Conservation (phyloP, 345 rosid species). For the Brassica juncea region DNA sequence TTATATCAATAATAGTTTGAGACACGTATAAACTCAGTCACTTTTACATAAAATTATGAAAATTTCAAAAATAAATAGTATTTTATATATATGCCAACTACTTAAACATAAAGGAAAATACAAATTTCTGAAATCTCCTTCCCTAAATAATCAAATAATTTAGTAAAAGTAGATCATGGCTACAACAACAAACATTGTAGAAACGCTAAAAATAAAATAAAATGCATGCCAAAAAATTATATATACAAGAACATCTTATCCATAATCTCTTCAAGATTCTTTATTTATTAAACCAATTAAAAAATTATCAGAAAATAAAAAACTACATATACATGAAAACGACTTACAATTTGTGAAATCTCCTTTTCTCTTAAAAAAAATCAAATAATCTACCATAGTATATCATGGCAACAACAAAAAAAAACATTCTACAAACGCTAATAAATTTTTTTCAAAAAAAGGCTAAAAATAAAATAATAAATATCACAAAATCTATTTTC, state of each 20-base stretch:
- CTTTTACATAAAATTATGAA: not conserved
- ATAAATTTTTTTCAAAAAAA: too few relatives aligned
- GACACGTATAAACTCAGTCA: not conserved
- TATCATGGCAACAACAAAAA: not conserved
- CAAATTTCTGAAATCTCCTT: not conserved
- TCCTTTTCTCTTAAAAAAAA: not conserved
- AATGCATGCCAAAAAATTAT: not conserved
- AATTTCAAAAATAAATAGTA: too few relatives aligned
- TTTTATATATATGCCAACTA: not conserved
- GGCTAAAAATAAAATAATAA: not conserved
- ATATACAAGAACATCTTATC: not conserved
- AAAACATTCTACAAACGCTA: constrained; percentile 7
- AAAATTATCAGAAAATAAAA: not conserved
- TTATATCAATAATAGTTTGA: not conserved
- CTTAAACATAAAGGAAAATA: not conserved
- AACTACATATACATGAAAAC: not conserved
- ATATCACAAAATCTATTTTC: not conserved
- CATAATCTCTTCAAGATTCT: not conserved
- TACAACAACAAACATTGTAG: not conserved
- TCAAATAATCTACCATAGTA: not conserved
- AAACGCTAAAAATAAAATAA: not conserved
- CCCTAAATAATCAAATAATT: not conserved
- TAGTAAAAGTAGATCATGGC: not conserved
- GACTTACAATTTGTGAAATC: not conserved
- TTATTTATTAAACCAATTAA: too few relatives aligned